Conservation (phyloP, 1,284 basidiomycete genomes). For the Sporisorium exsertum region DNA sequence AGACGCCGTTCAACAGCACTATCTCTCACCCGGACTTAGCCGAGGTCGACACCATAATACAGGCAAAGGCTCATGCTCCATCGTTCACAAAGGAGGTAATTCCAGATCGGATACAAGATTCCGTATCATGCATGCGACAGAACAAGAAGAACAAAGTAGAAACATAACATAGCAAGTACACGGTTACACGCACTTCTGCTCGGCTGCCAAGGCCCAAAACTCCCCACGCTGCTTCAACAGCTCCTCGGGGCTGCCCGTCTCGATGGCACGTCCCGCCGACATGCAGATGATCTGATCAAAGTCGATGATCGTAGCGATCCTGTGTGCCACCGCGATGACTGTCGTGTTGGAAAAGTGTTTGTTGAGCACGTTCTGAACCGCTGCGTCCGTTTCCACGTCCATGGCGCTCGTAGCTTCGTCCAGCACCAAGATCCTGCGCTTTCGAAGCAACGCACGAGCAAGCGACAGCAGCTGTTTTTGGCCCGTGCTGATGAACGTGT, state of each 20-base stretch:
- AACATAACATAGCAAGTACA: not conserved
- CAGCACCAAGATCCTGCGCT: slow-evolving; percentile 73
- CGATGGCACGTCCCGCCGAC: slow-evolving; percentile 76
- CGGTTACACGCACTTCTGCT: slow-evolving; percentile 53
- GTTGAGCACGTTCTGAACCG: slow-evolving; percentile 76
- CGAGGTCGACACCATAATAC: slow-evolving; percentile 1
- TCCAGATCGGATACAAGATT: not conserved
- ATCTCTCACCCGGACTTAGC: slow-evolving; percentile 13
- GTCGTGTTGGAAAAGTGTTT: slow-evolving; percentile 55
- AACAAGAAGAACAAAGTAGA: not conserved
- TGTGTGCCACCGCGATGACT: slow-evolving; percentile 72
- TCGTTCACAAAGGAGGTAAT: not conserved
- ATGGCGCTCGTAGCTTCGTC: slow-evolving; percentile 71
- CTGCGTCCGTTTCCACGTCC: slow-evolving; percentile 47
- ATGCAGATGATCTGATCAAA: slow-evolving; percentile 83
- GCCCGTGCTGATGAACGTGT: slow-evolving; percentile 42
- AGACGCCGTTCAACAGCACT: too few relatives aligned
- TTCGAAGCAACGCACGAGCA: slow-evolving; percentile 73
- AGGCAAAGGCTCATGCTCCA: too few relatives aligned
- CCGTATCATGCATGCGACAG: not conserved
- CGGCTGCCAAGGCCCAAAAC: slow-evolving; percentile 55
- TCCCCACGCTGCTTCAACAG: slow-evolving; percentile 42
- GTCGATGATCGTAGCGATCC: slow-evolving; percentile 79
- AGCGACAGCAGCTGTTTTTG: slow-evolving; percentile 70
- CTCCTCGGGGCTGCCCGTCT: slow-evolving; percentile 71